Evolutionary conservation across 805 yeast species (phyloP).

Genomic region (Starmera caribaea): DNA sequence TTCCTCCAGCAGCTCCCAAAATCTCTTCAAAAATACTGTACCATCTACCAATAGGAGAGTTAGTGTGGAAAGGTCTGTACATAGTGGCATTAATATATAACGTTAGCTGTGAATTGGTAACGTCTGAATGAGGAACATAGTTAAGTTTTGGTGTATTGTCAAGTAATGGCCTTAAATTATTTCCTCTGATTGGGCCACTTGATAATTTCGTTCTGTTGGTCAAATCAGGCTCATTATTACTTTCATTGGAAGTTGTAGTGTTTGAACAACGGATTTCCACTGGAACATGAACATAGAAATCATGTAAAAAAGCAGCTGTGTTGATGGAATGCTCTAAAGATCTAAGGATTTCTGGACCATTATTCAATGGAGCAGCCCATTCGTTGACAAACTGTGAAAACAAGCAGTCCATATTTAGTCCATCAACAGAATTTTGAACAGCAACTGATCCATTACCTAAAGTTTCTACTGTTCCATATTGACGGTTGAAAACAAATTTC

Average conservation of each 20-base stretch:
- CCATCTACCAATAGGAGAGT: slow-evolving; percentile 74
- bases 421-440: slow-evolving; percentile 75
- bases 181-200: slow-evolving; percentile 80
- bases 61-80: slow-evolving; percentile 83
- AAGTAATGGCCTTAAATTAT: slow-evolving; percentile 67
- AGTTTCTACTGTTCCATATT: slow-evolving; percentile 70
- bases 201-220: slow-evolving; percentile 39
- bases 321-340: slow-evolving; percentile 54
- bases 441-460: slow-evolving; percentile 49
- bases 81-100: slow-evolving; percentile 88
- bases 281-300: slow-evolving; percentile 88
- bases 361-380: slow-evolving; percentile 87
- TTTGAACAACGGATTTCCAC: slow-evolving; percentile 91
- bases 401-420: slow-evolving; percentile 90
- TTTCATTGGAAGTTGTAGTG: slow-evolving; percentile 36
- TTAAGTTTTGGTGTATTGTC: slow-evolving; percentile 70
- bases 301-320: slow-evolving; percentile 47
- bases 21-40: slow-evolving; percentile 73
- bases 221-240: slow-evolving; percentile 34
- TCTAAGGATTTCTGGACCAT: slow-evolving; percentile 64
- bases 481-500: slow-evolving; percentile 73
- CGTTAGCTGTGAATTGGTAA: slow-evolving; percentile 67
- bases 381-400: slow-evolving; percentile 92
- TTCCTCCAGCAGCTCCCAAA: slow-evolving; percentile 72
- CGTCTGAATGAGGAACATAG: slow-evolving; percentile 38